phyloP scores from a whole-genome alignment of 441 rosid genomes.

The Brassica hybrid region DNA sequence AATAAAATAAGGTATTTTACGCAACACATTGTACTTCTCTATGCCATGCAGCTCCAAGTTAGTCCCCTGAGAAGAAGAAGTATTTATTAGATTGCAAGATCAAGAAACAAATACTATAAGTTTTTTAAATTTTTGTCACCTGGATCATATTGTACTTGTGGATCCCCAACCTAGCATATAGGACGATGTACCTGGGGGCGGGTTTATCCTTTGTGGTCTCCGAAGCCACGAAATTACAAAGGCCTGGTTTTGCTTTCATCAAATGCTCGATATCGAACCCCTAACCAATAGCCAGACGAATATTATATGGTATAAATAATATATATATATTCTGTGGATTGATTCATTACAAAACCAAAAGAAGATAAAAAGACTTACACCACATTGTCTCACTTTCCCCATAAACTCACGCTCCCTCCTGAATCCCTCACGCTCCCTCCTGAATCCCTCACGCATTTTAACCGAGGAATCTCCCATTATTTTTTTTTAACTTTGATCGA shows the following conservation, averaged over 20 bases:
- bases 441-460: background rate
- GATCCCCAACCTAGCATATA: background rate
- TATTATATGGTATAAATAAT: background rate
- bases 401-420: background rate
- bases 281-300: background rate
- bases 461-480: background rate
- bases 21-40: background rate
- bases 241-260: background rate
- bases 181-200: background rate
- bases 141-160: background rate
- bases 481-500: background rate
- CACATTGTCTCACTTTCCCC: background rate
- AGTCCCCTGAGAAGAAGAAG: background rate
- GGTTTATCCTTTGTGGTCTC: background rate
- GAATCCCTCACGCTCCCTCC: background rate
- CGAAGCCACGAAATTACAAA: background rate
- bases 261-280: background rate
- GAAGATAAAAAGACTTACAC: background rate
- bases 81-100: background rate
- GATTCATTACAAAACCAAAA: background rate
- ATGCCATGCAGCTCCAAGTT: background rate
- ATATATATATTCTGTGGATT: background rate
- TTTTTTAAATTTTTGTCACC: background rate
- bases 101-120: no score
- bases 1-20: background rate